These are phyloP conservation scores for Erythrobasidium yunnanense DNA, from an alignment of 768 basidiomycete species.

Conservation along the genomic window DNA sequence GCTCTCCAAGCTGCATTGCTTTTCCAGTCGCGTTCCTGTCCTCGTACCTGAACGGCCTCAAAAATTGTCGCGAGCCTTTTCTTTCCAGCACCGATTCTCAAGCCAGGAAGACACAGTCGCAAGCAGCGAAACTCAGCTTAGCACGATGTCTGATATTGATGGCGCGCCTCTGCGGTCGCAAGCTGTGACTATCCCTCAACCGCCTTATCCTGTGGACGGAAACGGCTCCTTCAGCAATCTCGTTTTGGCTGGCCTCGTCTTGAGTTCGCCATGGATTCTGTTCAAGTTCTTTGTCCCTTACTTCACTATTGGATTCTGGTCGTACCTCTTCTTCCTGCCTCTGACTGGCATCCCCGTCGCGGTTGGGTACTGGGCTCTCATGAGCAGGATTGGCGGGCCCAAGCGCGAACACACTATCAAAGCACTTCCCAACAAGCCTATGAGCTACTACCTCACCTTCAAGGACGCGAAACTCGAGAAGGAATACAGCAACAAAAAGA, in stretches of 20 bases:
- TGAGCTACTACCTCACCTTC: slow-evolving; percentile 83
- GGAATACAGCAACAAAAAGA: slow-evolving; percentile 75
- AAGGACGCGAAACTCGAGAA: slow-evolving; percentile 69
- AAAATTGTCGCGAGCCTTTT: too few relatives aligned
- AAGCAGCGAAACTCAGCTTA: too few relatives aligned
- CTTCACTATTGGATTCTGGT: slow-evolving; percentile 62
- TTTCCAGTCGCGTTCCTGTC: too few relatives aligned
- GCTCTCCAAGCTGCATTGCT: too few relatives aligned
- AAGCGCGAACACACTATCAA: slow-evolving; percentile 66
- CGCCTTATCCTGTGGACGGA: slow-evolving; percentile 50
- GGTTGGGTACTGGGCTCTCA: slow-evolving; percentile 77
- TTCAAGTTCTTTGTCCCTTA: slow-evolving; percentile 71
- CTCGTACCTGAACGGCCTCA: too few relatives aligned
- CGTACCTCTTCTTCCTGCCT: slow-evolving; percentile 65
- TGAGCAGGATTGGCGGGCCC: slow-evolving; percentile 67
- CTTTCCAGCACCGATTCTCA: too few relatives aligned
- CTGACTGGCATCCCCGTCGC: slow-evolving; percentile 66
- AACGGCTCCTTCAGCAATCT: slow-evolving; percentile 71
- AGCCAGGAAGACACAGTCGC: too few relatives aligned
- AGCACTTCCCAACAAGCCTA: slow-evolving; percentile 65
- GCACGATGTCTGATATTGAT: slow-evolving; percentile 17
- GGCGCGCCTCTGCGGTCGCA: slow-evolving; percentile 2
- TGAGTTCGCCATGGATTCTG: slow-evolving; percentile 65
- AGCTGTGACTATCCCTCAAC: slow-evolving; percentile 27
- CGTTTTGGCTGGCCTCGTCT: slow-evolving; percentile 64